These are phyloP conservation scores for Lantana camara DNA, from an alignment of 257 asterid species.

Conservation along the genomic window DNA sequence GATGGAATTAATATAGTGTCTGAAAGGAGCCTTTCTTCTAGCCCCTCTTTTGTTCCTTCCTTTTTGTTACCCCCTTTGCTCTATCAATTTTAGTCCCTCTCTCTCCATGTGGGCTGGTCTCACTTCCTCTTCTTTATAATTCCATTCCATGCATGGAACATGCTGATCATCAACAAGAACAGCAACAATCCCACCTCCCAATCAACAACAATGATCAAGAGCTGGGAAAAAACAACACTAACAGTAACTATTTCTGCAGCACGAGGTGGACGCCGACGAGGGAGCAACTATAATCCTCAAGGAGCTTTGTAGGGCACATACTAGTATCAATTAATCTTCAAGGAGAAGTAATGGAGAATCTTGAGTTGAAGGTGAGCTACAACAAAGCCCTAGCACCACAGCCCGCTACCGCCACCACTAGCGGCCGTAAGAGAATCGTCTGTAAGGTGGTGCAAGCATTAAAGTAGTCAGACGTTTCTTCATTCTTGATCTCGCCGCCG, in stretches of 20 bases:
- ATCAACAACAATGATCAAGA: slow-evolving; percentile 38
- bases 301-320: too few species aligned
- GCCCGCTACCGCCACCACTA: too few species aligned
- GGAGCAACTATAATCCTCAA: slow-evolving; percentile 90
- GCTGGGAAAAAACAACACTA: slow-evolving; percentile 15
- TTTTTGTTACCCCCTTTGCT: slow-evolving; percentile 57
- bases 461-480: slow-evolving; percentile 22
- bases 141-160: slow-evolving; percentile 47
- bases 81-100: slow-evolving; percentile 94
- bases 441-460: slow-evolving; percentile 32
- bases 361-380: slow-evolving; percentile 83
- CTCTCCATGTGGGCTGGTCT: slow-evolving; percentile 57
- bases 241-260: slow-evolving; percentile 44
- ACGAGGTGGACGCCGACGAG: slow-evolving; percentile 94
- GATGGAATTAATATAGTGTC: slow-evolving; percentile 64
- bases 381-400: slow-evolving; percentile 62
- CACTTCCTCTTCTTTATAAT: slow-evolving; percentile 34
- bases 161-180: slow-evolving; percentile 16
- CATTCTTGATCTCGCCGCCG: slow-evolving; percentile 42
- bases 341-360: slow-evolving; percentile 36
- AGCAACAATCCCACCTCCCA: too few species aligned
- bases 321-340: slow-evolving; percentile 26
- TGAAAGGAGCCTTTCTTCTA: slow-evolving; percentile 52
- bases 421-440: slow-evolving; percentile 22
- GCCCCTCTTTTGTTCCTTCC: slow-evolving; percentile 93